phyloP scores from a whole-genome alignment of 495 filamentous ascomycete genomes.

The Aspergillus cavernicola region DNA sequence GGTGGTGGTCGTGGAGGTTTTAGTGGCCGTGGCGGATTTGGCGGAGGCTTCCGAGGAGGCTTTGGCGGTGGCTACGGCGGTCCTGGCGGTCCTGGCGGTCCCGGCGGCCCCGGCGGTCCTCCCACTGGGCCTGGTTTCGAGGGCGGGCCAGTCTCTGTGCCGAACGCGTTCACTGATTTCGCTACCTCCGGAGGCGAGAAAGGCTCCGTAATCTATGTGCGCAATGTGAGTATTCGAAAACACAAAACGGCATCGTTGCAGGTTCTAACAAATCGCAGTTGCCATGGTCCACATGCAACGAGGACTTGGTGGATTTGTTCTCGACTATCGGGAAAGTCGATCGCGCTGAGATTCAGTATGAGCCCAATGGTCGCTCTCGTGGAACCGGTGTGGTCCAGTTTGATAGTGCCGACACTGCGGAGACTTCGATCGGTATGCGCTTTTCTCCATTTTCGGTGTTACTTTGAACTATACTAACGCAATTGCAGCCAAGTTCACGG shows the following conservation, averaged over 20 bases:
- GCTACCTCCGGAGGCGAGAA: slow-evolving; percentile 85
- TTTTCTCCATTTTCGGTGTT: neutral
- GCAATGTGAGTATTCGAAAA: slow-evolving; percentile 70
- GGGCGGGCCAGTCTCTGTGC: slow-evolving; percentile 42
- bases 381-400: slow-evolving; percentile 96
- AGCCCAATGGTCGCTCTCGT: slow-evolving; percentile 90
- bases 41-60: slow-evolving; percentile 37
- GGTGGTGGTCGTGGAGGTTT: too few relatives aligned
- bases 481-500: slow-evolving; percentile 79
- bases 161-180: slow-evolving; percentile 93
- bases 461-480: slow-evolving; percentile 12
- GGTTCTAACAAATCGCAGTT: slow-evolving; percentile 52
- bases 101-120: slow-evolving; percentile 11
- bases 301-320: slow-evolving; percentile 93
- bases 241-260: neutral
- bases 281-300: slow-evolving; percentile 98
- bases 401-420: slow-evolving; percentile 75
- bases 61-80: slow-evolving; percentile 28
- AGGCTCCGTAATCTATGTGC: slow-evolving; percentile 84
- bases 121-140: slow-evolving; percentile 28
- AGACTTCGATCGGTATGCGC: slow-evolving; percentile 80
- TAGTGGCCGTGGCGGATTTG: slow-evolving; percentile 48
- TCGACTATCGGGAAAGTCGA: slow-evolving; percentile 97
- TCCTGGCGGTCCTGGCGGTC: neutral
- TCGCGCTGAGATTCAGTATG: slow-evolving; percentile 97